Percentiles rank a stretch among this genome's conserved stretches.
Conservation (phyloP, 352 stramenopile genomes). For the Pythium phragmitis region DNA sequence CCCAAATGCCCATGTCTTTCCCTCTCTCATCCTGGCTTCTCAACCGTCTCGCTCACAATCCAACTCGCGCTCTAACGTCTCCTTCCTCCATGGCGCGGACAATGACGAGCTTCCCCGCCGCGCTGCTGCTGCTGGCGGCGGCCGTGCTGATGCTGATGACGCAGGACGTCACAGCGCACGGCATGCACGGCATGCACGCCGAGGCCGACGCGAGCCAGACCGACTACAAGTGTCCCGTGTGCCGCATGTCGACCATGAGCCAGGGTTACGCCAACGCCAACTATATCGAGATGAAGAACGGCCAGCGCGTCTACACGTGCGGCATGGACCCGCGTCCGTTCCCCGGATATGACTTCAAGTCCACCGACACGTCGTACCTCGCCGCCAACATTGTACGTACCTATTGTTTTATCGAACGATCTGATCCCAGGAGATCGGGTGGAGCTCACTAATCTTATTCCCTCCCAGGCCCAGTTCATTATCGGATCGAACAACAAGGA, state of each 20-base stretch:
- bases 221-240: constrained; percentile 32
- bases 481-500: constrained; percentile 61
- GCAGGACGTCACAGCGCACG: constrained; percentile 23
- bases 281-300: constrained; percentile 51
- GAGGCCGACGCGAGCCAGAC: constrained; percentile 15
- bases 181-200: constrained; percentile 25
- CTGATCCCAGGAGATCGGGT: constrained; percentile 10
- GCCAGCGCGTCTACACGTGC: constrained; percentile 78
- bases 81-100: background rate
- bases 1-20: background rate
- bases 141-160: constrained; percentile 32
- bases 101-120: constrained; percentile 2
- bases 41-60: background rate
- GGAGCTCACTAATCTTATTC: constrained; percentile 1
- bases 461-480: constrained; percentile 44
- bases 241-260: constrained; percentile 30
- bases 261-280: constrained; percentile 30
- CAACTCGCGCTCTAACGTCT: background rate
- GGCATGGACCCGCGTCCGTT: constrained; percentile 66
- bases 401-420: constrained; percentile 10
- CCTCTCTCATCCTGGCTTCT: background rate
- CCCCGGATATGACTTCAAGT: constrained; percentile 44
- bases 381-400: constrained; percentile 72
- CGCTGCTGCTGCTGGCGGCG: constrained; percentile 13
- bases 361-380: constrained; percentile 72